Conservation (phyloP, 495 filamentous ascomycete species). For the Cudoniella acicularis region DNA sequence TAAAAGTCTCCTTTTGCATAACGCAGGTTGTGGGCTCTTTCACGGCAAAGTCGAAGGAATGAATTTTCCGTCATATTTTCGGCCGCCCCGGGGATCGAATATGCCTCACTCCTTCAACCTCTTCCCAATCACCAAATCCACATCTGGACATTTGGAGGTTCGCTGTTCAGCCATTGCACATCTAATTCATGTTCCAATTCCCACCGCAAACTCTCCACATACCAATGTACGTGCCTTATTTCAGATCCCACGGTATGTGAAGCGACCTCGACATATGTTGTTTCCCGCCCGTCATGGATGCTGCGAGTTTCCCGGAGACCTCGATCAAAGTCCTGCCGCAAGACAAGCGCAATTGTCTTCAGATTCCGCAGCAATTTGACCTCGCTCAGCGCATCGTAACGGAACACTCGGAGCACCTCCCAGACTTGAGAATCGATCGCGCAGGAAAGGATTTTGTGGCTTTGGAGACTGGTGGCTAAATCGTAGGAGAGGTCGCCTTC, state of each 20-base stretch:
- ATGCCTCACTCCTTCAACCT: no score
- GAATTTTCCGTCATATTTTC: no score
- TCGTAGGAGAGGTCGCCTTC: constrained; percentile 19
- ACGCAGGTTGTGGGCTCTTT: no score
- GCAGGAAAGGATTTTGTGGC: constrained; percentile 12
- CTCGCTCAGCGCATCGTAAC: constrained; percentile 19
- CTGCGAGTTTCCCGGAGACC: not conserved
- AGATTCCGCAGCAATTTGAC: constrained; percentile 15
- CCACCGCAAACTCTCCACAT: constrained; percentile 14
- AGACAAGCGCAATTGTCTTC: constrained; percentile 17
- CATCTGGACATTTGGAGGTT: constrained; percentile 20
- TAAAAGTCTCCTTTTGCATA: no score
- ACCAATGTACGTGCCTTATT: constrained; percentile 15
- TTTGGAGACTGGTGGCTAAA: constrained; percentile 13
- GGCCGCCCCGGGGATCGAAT: no score
- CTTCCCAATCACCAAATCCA: constrained; percentile 20
- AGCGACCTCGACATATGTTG: not conserved
- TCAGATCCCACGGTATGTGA: constrained; percentile 8
- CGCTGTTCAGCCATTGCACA: constrained; percentile 4
- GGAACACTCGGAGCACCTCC: constrained; percentile 23
- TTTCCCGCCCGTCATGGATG: not conserved
- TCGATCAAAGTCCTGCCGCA: constrained; percentile 12
- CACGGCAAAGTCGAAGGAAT: no score
- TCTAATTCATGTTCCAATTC: constrained; percentile 9
- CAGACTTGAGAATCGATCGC: constrained; percentile 22